These are phyloP conservation scores for Tardiomyces depauwii DNA, from an alignment of 1,139 yeast genomes.

Conservation along the genomic window DNA sequence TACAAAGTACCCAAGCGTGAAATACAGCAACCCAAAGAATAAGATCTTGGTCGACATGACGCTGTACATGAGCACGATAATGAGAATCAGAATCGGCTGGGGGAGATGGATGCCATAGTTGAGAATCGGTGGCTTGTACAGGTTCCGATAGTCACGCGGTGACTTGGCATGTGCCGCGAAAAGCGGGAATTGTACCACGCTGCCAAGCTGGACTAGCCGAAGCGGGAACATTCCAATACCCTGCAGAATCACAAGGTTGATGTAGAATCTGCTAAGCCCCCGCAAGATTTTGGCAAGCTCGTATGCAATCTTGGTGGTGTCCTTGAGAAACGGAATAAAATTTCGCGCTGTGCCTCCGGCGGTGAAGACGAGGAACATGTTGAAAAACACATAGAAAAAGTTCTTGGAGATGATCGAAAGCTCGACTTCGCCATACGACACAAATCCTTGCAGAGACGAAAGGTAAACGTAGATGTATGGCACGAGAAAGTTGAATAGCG, in stretches of 20 bases:
- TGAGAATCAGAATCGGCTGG: conserved; percentile 64
- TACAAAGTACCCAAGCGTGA: conserved; percentile 62
- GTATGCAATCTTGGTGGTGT: conserved; percentile 70
- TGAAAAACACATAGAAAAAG: conserved; percentile 74
- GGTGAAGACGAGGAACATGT: conserved; percentile 74
- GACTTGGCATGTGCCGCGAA: conserved; percentile 48
- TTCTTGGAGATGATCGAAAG: conserved; percentile 68
- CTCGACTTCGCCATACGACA: conserved; percentile 75
- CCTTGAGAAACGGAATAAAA: conserved; percentile 56
- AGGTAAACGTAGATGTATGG: conserved; percentile 70
- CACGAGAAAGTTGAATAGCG: conserved; percentile 56
- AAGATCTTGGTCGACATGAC: conserved; percentile 63
- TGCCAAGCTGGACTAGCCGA: conserved; percentile 58
- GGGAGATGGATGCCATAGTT: conserved; percentile 77
- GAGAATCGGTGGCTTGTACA: conserved; percentile 67
- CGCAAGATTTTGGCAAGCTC: conserved; percentile 63
- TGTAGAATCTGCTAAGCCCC: conserved; percentile 65
- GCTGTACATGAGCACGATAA: conserved; percentile 67
- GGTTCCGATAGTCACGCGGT: conserved; percentile 57
- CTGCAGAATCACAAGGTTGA: conserved; percentile 69
- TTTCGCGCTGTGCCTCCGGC: conserved; percentile 65
- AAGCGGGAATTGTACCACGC: conserved; percentile 48
- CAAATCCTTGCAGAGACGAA: conserved; percentile 59
- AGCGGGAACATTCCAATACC: conserved; percentile 82
- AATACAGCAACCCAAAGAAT: conserved; percentile 62